Conservation (phyloP, 2,329 filamentous ascomycete genomes). For the Trichothecium sympodiale region DNA sequence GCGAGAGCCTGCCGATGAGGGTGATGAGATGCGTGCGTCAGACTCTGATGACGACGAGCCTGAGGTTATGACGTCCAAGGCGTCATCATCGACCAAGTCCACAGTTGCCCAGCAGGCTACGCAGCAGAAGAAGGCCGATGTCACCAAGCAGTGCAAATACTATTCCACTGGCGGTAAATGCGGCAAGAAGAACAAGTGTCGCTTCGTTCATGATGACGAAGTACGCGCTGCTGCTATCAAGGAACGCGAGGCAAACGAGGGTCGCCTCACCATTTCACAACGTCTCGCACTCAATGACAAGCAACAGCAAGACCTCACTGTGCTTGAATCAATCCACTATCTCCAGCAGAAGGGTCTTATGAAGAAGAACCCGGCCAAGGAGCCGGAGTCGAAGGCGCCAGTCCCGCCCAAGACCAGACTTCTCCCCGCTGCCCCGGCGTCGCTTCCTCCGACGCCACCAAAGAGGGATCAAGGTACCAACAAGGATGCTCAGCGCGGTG, state of each 20-base stretch:
- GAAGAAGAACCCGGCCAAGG: constrained; percentile 13
- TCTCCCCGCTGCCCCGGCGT: constrained; percentile 26
- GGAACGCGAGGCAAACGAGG: constrained; percentile 54
- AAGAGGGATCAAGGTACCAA: constrained; percentile 24
- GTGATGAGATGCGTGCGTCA: constrained; percentile 51
- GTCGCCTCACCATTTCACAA: constrained; percentile 54
- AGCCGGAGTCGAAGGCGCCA: not conserved
- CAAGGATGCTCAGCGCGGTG: constrained; percentile 7
- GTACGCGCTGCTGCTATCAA: constrained; percentile 52
- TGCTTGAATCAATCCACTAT: constrained; percentile 55
- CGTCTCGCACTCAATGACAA: constrained; percentile 57
- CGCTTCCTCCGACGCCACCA: constrained; percentile 22
- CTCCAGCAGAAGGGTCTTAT: constrained; percentile 49
- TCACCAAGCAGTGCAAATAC: constrained; percentile 59
- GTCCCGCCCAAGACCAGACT: constrained; percentile 13
- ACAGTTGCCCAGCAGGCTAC: too few species aligned
- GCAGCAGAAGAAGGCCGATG: constrained; percentile 44
- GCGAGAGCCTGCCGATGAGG: constrained; percentile 55
- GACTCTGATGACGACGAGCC: constrained; percentile 47
- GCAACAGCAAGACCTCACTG: constrained; percentile 54
- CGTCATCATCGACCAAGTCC: constrained; percentile 2
- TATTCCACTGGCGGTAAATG: constrained; percentile 58
- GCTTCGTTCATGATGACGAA: constrained; percentile 56
- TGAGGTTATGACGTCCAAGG: constrained; percentile 37
- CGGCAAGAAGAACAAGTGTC: constrained; percentile 66